phyloP scores from a whole-genome alignment of 2,329 filamentous ascomycete genomes.

The Phoma sp. region DNA sequence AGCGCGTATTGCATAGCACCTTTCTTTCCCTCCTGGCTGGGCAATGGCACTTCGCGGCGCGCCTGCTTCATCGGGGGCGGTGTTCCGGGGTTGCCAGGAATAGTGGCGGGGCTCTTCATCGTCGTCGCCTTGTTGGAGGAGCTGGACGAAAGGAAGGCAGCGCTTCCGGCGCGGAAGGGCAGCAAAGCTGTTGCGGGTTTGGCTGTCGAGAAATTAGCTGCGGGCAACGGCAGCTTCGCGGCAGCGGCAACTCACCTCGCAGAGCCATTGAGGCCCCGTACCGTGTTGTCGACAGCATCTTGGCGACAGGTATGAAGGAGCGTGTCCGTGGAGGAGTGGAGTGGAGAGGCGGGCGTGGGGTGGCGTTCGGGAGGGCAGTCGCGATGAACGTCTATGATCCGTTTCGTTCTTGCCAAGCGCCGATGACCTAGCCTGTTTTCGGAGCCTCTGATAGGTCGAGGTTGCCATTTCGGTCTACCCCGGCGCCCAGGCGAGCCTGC shows the following conservation, averaged over 20 bases:
- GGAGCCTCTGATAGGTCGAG: conserved; percentile 41
- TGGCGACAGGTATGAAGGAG: conserved; percentile 44
- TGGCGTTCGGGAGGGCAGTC: conserved; percentile 37
- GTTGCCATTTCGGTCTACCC: conserved; percentile 34
- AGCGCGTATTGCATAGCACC: conserved; percentile 83
- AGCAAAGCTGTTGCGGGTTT: conserved; percentile 69
- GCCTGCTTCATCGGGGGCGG: conserved; percentile 62
- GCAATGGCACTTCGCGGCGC: conserved; percentile 72
- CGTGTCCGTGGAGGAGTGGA: conserved; percentile 45
- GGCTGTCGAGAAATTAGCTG: conserved; percentile 56
- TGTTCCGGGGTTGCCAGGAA: conserved; percentile 60
- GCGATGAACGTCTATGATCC: conserved; percentile 39
- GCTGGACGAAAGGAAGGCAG: conserved; percentile 70
- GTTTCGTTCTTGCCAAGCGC: conserved; percentile 16
- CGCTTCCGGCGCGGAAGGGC: conserved; percentile 65
- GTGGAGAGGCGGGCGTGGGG: conserved; percentile 45
- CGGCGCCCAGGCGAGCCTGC: conserved; percentile 28
- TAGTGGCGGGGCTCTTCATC: conserved; percentile 59
- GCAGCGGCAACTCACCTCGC: conserved; percentile 54
- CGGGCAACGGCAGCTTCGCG: conserved; percentile 21
- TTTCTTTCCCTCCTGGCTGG: conserved; percentile 81
- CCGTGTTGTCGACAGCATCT: conserved; percentile 59
- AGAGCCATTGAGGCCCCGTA: conserved; percentile 61
- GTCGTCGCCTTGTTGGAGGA: conserved; percentile 68
- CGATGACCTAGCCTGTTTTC: conserved; percentile 39